Percentiles rank a stretch among this genome's conserved stretches.
Conservation (phyloP, 2,329 filamentous ascomycete species). For the Xylaria multiplex region DNA sequence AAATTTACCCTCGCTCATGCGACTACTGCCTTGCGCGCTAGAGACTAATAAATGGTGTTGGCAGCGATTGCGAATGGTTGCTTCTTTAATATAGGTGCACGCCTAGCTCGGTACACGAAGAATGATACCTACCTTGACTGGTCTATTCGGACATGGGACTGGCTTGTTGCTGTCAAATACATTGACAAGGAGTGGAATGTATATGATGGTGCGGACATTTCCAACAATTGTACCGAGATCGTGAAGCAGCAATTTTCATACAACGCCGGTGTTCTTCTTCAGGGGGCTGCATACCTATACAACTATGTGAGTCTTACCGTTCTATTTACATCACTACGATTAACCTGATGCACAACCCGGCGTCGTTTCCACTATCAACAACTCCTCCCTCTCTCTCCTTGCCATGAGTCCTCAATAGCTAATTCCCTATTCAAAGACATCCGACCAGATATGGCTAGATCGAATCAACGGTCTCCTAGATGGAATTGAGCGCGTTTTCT, state of each 20-base stretch:
- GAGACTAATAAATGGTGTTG: slow-evolving; percentile 17
- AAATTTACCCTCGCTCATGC: neutral
- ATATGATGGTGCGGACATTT: slow-evolving; percentile 60
- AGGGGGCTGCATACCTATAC: slow-evolving; percentile 54
- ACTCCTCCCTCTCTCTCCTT: neutral
- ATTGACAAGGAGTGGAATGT: slow-evolving; percentile 57
- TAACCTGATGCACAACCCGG: neutral
- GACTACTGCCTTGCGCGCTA: neutral
- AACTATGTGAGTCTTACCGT: slow-evolving; percentile 52
- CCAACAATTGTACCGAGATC: slow-evolving; percentile 56
- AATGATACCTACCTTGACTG: slow-evolving; percentile 71
- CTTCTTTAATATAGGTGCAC: slow-evolving; percentile 62
- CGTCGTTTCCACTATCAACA: neutral
- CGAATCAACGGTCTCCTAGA: slow-evolving; percentile 60
- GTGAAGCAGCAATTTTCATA: slow-evolving; percentile 62
- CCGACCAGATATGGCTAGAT: slow-evolving; percentile 55
- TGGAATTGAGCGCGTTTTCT: slow-evolving; percentile 60
- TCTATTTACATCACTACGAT: neutral
- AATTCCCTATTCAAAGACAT: slow-evolving; percentile 37
- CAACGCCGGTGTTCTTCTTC: slow-evolving; percentile 60
- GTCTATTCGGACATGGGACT: slow-evolving; percentile 68
- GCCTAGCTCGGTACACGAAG: slow-evolving; percentile 71
- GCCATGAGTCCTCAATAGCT: neutral
- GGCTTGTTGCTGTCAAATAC: slow-evolving; percentile 57
- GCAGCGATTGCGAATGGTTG: slow-evolving; percentile 58